A percentile compares a stretch with the other conserved stretches of the same genome.
Conservation (phyloP, 2,329 filamentous ascomycete species). For the Chrysoporthe austroafricana region DNA sequence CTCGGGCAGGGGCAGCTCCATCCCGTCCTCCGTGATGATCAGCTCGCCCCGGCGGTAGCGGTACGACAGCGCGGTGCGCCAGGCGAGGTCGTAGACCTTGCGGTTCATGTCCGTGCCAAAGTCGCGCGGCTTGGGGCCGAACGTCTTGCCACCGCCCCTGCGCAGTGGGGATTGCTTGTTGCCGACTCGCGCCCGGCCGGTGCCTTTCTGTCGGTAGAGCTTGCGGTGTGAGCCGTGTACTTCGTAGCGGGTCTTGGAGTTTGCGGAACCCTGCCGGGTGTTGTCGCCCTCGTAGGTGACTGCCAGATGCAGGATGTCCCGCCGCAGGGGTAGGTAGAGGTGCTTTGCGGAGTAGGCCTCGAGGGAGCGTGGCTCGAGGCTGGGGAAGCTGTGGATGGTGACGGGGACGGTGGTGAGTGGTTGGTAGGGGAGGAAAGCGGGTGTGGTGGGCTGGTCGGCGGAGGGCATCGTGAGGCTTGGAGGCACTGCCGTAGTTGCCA, state of each 20-base stretch:
- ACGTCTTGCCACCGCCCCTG: slow-evolving; percentile 82
- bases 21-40: slow-evolving; percentile 78
- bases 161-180: slow-evolving; percentile 81
- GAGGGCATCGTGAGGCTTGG: slow-evolving; percentile 28
- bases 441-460: slow-evolving; percentile 12
- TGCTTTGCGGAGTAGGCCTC: slow-evolving; percentile 80
- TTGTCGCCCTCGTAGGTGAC: slow-evolving; percentile 91
- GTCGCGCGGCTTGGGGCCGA: slow-evolving; percentile 90
- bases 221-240: slow-evolving; percentile 85
- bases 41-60: slow-evolving; percentile 87
- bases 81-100: slow-evolving; percentile 95
- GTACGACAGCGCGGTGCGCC: slow-evolving; percentile 91
- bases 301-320: slow-evolving; percentile 90
- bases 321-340: slow-evolving; percentile 82
- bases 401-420: slow-evolving; percentile 70
- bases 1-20: slow-evolving; percentile 65
- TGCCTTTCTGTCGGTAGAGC: slow-evolving; percentile 84
- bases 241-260: slow-evolving; percentile 78
- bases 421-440: slow-evolving; percentile 32
- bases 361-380: slow-evolving; percentile 80
- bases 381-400: slow-evolving; percentile 89
- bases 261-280: slow-evolving; percentile 85
- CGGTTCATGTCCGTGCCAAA: slow-evolving; percentile 81
- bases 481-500: slow-evolving; percentile 25
- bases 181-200: slow-evolving; percentile 77